phyloP scores from a whole-genome alignment of 768 basidiomycete genomes.

The Mycena polygramma region DNA sequence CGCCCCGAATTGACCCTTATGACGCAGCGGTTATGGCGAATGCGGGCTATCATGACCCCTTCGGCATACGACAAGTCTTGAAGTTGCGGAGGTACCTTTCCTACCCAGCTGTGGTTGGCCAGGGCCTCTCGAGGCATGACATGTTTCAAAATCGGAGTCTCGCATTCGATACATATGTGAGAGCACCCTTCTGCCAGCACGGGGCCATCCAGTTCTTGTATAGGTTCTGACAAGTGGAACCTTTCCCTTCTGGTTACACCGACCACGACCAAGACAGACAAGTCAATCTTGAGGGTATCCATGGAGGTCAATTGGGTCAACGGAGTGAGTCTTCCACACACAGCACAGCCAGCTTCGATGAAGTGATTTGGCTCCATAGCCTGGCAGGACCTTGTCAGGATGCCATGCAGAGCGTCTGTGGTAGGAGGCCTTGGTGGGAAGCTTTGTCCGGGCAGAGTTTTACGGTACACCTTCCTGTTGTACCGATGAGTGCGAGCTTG shows the following conservation, averaged over 20 bases:
- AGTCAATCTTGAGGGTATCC: not conserved
- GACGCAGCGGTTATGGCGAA: not conserved
- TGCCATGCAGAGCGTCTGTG: not conserved
- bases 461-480: too few species aligned
- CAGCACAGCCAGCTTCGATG: not conserved
- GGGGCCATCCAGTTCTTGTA: not conserved
- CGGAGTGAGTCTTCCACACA: not conserved
- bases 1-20: not conserved
- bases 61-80: not conserved
- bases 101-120: not conserved
- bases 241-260: not conserved
- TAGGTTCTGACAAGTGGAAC: not conserved
- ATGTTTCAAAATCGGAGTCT: not conserved
- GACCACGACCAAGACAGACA: too few species aligned
- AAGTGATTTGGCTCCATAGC: not conserved
- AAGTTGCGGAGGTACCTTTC: not conserved
- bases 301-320: not conserved
- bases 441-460: too few species aligned
- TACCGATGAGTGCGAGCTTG: too few species aligned
- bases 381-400: not conserved
- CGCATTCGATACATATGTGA: not conserved
- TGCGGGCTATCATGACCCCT: not conserved
- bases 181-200: not conserved
- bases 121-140: not conserved
- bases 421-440: not conserved